Evolutionary conservation across 2,329 filamentous ascomycete species (phyloP).

Genomic region (Pseudogymnoascus pannorum): DNA sequence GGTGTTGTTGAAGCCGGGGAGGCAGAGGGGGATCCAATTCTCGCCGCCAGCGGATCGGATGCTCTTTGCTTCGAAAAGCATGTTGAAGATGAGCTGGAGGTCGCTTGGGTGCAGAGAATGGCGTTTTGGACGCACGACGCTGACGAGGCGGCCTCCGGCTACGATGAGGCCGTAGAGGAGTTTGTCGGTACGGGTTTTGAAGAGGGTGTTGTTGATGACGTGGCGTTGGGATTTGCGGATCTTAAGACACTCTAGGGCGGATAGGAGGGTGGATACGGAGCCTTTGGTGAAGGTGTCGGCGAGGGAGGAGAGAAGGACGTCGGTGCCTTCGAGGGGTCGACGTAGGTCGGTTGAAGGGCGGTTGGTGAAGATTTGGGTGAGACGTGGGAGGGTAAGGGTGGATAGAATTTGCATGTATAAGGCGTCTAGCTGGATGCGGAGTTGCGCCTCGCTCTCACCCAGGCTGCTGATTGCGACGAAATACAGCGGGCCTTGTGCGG

Average conservation of each 20-base stretch:
- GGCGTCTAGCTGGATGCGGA: slow-evolving; percentile 81
- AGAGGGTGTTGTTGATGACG: slow-evolving; percentile 76
- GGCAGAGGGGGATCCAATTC: slow-evolving; percentile 93
- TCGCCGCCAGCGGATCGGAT: slow-evolving; percentile 88
- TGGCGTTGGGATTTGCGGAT: slow-evolving; percentile 81
- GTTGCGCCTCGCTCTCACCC: slow-evolving; percentile 83
- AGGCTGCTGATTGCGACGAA: slow-evolving; percentile 89
- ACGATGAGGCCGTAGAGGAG: slow-evolving; percentile 91
- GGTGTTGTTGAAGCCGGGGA: slow-evolving; percentile 93
- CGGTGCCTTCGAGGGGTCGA: slow-evolving; percentile 83
- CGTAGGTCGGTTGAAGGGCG: slow-evolving; percentile 91
- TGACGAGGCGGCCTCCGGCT: slow-evolving; percentile 85
- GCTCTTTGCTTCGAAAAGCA: slow-evolving; percentile 93
- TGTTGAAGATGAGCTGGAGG: slow-evolving; percentile 95
- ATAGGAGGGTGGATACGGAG: slow-evolving; percentile 80
- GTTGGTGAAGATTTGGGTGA: slow-evolving; percentile 80
- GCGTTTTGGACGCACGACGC: slow-evolving; percentile 77
- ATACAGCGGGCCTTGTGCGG: slow-evolving; percentile 80
- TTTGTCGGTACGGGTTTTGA: slow-evolving; percentile 69
- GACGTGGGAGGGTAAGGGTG: slow-evolving; percentile 79
- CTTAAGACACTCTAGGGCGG: slow-evolving; percentile 87
- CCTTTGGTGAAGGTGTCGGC: slow-evolving; percentile 92
- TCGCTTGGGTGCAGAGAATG: slow-evolving; percentile 95
- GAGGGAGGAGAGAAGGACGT: slow-evolving; percentile 80
- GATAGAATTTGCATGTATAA: slow-evolving; percentile 98